Evolutionary conservation across 768 basidiomycete genomes (phyloP).

Genomic region (Brasilioporus rufonigricans): DNA sequence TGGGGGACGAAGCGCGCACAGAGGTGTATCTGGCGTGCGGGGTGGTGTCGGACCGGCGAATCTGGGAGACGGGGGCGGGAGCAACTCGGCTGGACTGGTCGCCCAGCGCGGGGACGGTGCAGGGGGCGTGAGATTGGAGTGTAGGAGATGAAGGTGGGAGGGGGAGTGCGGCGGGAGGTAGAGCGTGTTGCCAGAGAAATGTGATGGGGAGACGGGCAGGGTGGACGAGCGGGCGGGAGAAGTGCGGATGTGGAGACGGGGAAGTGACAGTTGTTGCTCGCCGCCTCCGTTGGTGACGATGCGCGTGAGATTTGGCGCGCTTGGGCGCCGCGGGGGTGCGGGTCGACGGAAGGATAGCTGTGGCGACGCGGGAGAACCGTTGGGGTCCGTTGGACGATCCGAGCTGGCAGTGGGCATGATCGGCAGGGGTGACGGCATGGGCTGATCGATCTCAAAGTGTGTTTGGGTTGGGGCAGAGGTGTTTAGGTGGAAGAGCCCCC

Average conservation of each 20-base stretch:
- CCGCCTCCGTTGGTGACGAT: constrained; percentile 57
- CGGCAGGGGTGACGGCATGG: constrained; percentile 50
- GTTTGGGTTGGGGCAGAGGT: constrained; percentile 51
- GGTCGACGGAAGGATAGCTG: constrained; percentile 46
- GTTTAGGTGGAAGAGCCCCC: constrained; percentile 68
- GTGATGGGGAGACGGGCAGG: constrained; percentile 44
- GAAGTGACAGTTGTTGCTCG: constrained; percentile 40
- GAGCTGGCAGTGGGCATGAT: constrained; percentile 52
- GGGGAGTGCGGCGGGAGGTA: constrained; percentile 45
- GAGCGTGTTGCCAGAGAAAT: constrained; percentile 15
- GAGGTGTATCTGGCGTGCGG: constrained; percentile 39
- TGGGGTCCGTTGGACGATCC: constrained; percentile 38
- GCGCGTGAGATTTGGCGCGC: constrained; percentile 59
- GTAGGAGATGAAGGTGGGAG: constrained; percentile 56
- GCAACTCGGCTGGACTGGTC: constrained; percentile 35
- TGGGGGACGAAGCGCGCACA: constrained; percentile 17
- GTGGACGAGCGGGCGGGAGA: constrained; percentile 59
- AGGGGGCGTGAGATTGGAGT: constrained; percentile 60
- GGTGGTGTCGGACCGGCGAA: constrained; percentile 33
- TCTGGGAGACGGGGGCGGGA: constrained; percentile 33
- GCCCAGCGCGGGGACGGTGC: constrained; percentile 44
- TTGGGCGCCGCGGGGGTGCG: constrained; percentile 56
- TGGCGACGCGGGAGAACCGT: constrained; percentile 54
- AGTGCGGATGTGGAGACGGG: constrained; percentile 62
- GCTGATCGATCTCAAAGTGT: constrained; percentile 58